These are phyloP conservation scores for Ganoderma boninense DNA, from an alignment of 1,284 basidiomycete species.

Conservation along the genomic window DNA sequence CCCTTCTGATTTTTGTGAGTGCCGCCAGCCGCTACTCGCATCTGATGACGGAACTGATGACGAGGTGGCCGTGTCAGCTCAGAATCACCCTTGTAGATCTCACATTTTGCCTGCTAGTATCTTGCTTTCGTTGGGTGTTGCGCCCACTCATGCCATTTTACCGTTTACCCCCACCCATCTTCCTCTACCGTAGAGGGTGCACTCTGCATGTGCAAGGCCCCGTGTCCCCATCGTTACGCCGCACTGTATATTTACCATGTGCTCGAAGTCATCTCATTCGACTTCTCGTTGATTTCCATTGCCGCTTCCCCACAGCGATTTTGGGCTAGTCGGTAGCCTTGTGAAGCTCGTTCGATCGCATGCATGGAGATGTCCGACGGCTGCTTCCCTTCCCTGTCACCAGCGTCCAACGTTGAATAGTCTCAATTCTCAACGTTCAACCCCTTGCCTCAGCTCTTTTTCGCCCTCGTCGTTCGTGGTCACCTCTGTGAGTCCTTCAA, in stretches of 20 bases:
- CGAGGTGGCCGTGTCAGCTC: neutral
- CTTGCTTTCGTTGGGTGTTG: constrained; percentile 12
- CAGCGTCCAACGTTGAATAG: neutral
- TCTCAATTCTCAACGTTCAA: neutral
- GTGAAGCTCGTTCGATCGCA: neutral
- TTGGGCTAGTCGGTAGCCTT: neutral
- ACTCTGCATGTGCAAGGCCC: constrained; percentile 14
- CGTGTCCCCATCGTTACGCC: constrained; percentile 6
- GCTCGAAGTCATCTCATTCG: neutral
- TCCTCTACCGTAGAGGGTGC: constrained; percentile 27
- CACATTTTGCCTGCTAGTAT: neutral
- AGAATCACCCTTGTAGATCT: neutral
- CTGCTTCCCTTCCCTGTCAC: neutral
- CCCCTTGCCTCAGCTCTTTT: neutral
- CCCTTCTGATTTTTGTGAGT: neutral
- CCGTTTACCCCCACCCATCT: constrained; percentile 9
- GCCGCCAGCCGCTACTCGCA: too few relatives aligned
- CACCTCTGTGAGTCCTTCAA: neutral
- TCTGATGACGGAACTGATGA: neutral
- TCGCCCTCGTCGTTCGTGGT: neutral
- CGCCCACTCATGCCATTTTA: constrained; percentile 4
- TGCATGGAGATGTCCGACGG: neutral
- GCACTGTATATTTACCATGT: constrained; percentile 19
- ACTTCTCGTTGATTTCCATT: neutral
- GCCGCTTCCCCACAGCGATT: neutral